phyloP scores from a whole-genome alignment of 2,329 filamentous ascomycete species.

The Aspergillus sp. region DNA sequence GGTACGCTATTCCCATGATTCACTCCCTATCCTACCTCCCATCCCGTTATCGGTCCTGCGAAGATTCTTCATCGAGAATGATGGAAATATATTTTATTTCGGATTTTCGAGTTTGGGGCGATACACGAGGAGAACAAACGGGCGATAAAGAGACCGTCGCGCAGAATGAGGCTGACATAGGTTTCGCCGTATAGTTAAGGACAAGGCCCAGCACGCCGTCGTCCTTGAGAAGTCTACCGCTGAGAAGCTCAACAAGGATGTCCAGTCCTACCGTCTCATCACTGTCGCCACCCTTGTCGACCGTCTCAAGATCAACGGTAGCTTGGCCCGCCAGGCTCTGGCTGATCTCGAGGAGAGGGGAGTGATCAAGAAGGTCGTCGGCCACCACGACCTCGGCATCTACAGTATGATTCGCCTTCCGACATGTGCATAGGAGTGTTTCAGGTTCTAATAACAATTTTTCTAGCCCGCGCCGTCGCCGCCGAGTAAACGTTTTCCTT shows the following conservation, averaged over 20 bases:
- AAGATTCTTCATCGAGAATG: conserved; percentile 4
- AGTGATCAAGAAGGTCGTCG: conserved; percentile 94
- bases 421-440: neutral
- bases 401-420: conserved; percentile 63
- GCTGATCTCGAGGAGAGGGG: conserved; percentile 95
- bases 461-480: conserved; percentile 37
- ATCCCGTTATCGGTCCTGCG: conserved; percentile 7
- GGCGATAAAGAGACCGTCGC: conserved; percentile 12
- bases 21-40: conserved; percentile 5
- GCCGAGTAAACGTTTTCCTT: conserved; percentile 37
- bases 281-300: conserved; percentile 98
- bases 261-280: conserved; percentile 99
- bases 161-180: conserved; percentile 14
- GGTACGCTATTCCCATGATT: conserved; percentile 35
- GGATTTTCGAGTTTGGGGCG: neutral
- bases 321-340: conserved; percentile 82
- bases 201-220: conserved; percentile 99
- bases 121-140: conserved; percentile 14
- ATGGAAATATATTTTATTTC: neutral
- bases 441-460: neutral
- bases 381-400: conserved; percentile 96
- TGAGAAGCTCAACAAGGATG: conserved; percentile 99
- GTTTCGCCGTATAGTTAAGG: conserved; percentile 70
- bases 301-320: conserved; percentile 99
- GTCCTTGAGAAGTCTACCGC: conserved; percentile 96